Conservation (phyloP, 495 filamentous ascomycete species). For the Halenospora varia region DNA sequence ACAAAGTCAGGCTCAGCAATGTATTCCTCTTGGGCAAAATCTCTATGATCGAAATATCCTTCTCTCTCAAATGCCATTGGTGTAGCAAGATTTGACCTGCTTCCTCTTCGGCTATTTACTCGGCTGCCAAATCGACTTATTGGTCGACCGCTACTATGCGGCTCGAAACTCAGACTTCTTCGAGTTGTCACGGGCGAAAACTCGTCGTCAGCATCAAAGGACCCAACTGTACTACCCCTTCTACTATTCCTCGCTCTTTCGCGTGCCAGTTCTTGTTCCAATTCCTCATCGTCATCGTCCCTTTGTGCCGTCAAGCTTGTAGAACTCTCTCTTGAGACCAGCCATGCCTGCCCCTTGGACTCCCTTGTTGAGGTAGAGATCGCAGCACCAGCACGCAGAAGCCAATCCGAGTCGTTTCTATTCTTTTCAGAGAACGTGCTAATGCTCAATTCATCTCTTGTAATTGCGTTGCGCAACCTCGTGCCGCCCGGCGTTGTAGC, state of each 20-base stretch:
- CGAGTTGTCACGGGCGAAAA: constrained; percentile 31
- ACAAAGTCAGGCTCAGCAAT: constrained; percentile 58
- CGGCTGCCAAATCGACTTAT: constrained; percentile 36
- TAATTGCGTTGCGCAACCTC: constrained; percentile 5
- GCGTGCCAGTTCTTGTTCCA: constrained; percentile 37
- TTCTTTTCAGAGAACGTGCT: constrained; percentile 22
- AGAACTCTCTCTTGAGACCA: constrained; percentile 65
- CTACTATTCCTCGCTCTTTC: constrained; percentile 20
- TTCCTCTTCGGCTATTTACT: constrained; percentile 39
- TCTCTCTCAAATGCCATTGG: constrained; percentile 25
- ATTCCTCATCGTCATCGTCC: constrained; percentile 43
- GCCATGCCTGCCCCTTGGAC: constrained; percentile 76
- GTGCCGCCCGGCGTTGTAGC: constrained; percentile 13
- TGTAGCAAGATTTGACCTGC: constrained; percentile 31
- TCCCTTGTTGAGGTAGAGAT: constrained; percentile 69
- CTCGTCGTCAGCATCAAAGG: constrained; percentile 31
- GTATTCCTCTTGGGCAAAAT: constrained; percentile 27
- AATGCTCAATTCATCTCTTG: constrained; percentile 5
- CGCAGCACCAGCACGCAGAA: constrained; percentile 66
- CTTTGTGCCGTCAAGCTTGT: constrained; percentile 58
- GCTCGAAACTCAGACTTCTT: constrained; percentile 23
- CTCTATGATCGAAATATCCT: constrained; percentile 40
- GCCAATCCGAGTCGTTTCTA: constrained; percentile 60
- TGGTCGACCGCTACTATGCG: constrained; percentile 18
- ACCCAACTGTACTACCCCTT: constrained; percentile 18